A percentile compares a stretch with the other conserved stretches of the same genome.
Evolutionary conservation across 371 early-diverging fungal species (phyloP).

Genomic region (Umbelopsis sp.): DNA sequence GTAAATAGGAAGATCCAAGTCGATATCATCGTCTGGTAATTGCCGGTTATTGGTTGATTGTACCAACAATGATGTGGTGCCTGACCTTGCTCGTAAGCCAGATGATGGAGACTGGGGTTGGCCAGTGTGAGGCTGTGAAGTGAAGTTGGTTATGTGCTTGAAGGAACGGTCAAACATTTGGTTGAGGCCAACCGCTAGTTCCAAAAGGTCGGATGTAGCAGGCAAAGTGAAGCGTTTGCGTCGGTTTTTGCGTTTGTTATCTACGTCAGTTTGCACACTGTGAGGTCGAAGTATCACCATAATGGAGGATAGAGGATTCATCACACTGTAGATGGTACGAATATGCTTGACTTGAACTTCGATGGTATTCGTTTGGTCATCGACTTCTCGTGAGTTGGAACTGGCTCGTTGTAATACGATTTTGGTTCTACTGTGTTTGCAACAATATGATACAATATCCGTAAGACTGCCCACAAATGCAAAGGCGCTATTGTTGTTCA

Average conservation of each 20-base stretch:
- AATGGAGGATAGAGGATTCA: background rate
- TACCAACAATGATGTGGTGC: background rate
- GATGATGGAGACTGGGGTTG: background rate
- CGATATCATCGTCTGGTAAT: background rate
- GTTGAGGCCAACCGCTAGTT: background rate
- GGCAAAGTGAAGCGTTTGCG: constrained; percentile 8
- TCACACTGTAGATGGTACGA: background rate
- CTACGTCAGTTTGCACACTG: background rate
- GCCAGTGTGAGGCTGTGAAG: background rate
- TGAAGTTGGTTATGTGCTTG: background rate
- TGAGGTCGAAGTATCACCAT: constrained; percentile 14
- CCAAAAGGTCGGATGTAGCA: background rate
- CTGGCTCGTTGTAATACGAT: constrained; percentile 1
- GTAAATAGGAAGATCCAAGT: background rate
- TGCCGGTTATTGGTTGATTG: background rate
- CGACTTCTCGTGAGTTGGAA: constrained; percentile 7
- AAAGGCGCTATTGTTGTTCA: constrained; percentile 14
- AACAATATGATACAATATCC: constrained; percentile 7
- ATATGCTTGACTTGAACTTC: background rate
- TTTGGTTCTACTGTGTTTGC: constrained; percentile 13
- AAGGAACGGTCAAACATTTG: background rate
- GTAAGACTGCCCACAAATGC: constrained; percentile 7
- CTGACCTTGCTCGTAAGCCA: background rate
- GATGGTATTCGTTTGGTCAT: background rate
- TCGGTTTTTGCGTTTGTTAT: background rate